Percentiles rank a stretch among this genome's conserved stretches.
Conservation (phyloP, 495 filamentous ascomycete species). For the Lasiosphaeris hirsuta region DNA sequence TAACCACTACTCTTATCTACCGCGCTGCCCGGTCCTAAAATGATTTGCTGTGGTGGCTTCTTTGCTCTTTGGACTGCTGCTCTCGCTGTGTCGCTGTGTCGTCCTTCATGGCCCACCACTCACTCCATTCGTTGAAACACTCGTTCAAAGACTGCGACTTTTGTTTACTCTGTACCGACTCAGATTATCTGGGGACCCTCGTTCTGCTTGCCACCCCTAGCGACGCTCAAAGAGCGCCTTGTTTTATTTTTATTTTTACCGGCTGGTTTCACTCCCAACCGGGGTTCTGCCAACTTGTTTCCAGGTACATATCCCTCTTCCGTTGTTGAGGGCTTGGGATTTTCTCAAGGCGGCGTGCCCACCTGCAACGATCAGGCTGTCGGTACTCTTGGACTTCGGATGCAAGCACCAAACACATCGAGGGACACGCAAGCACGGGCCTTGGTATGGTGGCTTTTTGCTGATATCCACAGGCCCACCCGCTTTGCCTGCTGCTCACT, state of each 20-base stretch:
- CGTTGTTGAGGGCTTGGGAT: not conserved
- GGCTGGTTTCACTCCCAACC: not conserved
- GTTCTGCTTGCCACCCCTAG: not conserved
- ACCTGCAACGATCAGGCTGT: not conserved
- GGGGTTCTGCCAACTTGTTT: not conserved
- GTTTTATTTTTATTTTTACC: not conserved
- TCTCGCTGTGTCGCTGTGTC: no score
- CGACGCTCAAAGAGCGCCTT: not conserved
- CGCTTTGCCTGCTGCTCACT: not conserved
- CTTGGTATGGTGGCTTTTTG: constrained; percentile 7
- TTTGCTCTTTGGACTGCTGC: no score
- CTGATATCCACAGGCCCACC: not conserved
- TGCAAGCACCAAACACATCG: no score
- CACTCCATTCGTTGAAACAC: constrained; percentile 3
- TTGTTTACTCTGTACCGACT: not conserved
- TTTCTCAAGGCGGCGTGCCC: constrained; percentile 3
- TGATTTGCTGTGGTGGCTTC: no score
- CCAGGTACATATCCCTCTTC: no score
- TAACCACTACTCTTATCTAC: no score
- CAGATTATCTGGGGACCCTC: not conserved
- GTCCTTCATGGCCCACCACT: no score
- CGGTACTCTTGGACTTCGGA: no score
- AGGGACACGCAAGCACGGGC: not conserved
- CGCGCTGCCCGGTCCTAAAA: no score
- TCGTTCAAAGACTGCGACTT: not conserved